Evolutionary conservation across 1,139 yeast genomes (phyloP).

Genomic region (Pichia sp.): DNA sequence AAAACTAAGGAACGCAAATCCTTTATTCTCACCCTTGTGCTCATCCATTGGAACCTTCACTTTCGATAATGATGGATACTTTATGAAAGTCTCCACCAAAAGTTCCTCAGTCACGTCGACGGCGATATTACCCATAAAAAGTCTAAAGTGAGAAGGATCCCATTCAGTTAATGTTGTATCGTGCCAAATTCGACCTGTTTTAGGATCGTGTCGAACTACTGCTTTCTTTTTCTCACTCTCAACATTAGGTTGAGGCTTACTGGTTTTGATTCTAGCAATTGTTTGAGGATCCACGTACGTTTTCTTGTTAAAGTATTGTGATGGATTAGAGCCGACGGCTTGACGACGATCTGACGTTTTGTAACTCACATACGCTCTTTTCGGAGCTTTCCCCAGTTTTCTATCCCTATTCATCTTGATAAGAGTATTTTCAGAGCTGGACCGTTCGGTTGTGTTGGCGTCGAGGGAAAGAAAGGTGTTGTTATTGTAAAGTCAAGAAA

Average conservation of each 20-base stretch:
- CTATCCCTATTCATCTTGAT: not conserved
- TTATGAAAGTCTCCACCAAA: conserved; percentile 43
- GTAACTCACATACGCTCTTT: conserved; percentile 21
- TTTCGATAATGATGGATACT: conserved; percentile 42
- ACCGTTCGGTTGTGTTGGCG: too few species aligned
- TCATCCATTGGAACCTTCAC: conserved; percentile 48
- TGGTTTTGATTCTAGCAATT: conserved; percentile 1
- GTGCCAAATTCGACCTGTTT: conserved; percentile 37
- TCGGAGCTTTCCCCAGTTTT: conserved; percentile 3
- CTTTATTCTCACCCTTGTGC: conserved; percentile 36
- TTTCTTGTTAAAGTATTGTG: conserved; percentile 26
- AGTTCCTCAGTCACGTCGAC: conserved; percentile 57
- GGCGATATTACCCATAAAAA: conserved; percentile 72
- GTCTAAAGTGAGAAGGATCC: conserved; percentile 47
- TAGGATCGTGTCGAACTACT: conserved; percentile 15
- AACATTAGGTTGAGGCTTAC: not conserved
- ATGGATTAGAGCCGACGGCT: conserved; percentile 38
- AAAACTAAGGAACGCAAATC: conserved; percentile 69
- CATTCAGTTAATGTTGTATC: conserved; percentile 38
- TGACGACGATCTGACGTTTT: conserved; percentile 47
- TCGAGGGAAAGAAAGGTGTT: not conserved
- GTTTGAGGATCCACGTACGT: conserved; percentile 7
- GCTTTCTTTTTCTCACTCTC: conserved; percentile 11
- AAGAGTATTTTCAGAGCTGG: too few species aligned
- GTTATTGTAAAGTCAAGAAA: not conserved